Base-by-base conservation (phyloP, 768 basidiomycete genomes). In the Termitomyces sp. region DNA sequence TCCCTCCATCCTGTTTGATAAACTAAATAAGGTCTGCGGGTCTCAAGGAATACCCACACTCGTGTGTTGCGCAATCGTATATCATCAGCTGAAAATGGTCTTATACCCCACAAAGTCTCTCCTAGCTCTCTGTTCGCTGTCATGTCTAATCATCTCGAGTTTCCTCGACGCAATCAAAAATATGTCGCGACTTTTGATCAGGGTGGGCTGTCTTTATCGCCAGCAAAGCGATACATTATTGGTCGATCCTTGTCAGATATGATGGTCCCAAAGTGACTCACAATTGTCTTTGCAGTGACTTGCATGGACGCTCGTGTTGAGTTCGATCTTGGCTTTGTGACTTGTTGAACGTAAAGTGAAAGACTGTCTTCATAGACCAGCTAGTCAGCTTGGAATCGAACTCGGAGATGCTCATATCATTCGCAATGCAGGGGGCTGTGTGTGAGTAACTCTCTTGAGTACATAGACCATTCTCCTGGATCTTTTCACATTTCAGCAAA, bases 381-480 rank as follows among this genome's bases (percentile, higher is more conserved):
- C 79, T 37, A 73, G 78, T 11, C 79, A 84, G 46, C 76, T 88
- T 19, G 86, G 85, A 16, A 74, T 87, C 52, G 71, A 82, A 17
- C 77, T 86, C 34, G 88, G 88, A 44, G 86, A 87, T 48, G 84
- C 86, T 3, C 86, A 88, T 69, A 74, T 89, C 50, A 87, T 89
- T 59, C 78, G 88, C 21, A 90, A 89, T 67, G 87, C 85, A n/a
- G 87, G 87, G 29, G 85, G 86, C 23, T 66, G 72, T 58, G 84
- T 80, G 85, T 86, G 69, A 31, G 83, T 77, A 7, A 32, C 14
- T 34, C 7, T 44, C 17, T 51, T 34, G 41, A 25, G 29, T n/a
- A 17, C 21, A 14, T 16, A 35, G 17, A 38, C 23, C 23, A 50
- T 35, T 1, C 10, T 32, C 19, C 9, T 32, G 19, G 6, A 46